Percentiles rank a stretch among this genome's conserved stretches.
phyloP scores from a whole-genome alignment of 2,329 filamentous ascomycete species.

The Cercospora berteroae region DNA sequence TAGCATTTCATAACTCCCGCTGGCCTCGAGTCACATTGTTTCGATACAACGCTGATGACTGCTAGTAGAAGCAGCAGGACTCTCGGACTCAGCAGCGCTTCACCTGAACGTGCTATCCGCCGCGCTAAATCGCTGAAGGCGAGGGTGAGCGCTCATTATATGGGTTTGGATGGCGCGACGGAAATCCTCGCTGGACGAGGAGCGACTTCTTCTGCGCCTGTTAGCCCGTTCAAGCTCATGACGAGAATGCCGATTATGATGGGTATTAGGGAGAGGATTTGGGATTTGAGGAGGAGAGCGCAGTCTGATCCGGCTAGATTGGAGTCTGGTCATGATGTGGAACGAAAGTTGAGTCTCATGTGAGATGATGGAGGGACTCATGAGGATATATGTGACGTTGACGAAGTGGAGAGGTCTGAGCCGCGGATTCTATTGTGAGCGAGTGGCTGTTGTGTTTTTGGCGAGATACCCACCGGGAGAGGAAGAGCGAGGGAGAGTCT shows the following conservation, averaged over 20 bases:
- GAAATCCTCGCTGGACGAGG: slow-evolving; percentile 15
- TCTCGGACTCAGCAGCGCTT: background rate
- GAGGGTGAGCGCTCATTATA: slow-evolving; percentile 9
- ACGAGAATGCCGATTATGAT: slow-evolving; percentile 21
- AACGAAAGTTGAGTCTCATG: background rate
- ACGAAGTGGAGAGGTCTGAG: background rate
- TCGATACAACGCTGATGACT: slow-evolving; percentile 7
- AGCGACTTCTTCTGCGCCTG: background rate
- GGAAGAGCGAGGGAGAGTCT: background rate
- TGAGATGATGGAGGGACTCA: background rate
- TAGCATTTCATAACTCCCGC: slow-evolving; percentile 27
- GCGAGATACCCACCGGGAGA: slow-evolving; percentile 1
- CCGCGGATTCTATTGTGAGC: background rate
- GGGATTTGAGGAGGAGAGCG: slow-evolving; percentile 25
- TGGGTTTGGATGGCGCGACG: slow-evolving; percentile 20
- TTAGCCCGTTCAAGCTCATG: slow-evolving; percentile 8
- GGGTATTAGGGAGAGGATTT: slow-evolving; percentile 26
- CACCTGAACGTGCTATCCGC: slow-evolving; percentile 16
- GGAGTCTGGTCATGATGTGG: slow-evolving; percentile 10
- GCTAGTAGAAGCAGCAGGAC: slow-evolving; percentile 1
- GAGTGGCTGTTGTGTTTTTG: background rate
- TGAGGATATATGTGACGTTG: background rate
- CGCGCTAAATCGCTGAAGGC: slow-evolving; percentile 13
- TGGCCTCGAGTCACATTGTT: slow-evolving; percentile 7
- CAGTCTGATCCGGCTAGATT: slow-evolving; percentile 28